phyloP scores from a whole-genome alignment of 257 asterid genomes.

The Solanum bulbocastanum region DNA sequence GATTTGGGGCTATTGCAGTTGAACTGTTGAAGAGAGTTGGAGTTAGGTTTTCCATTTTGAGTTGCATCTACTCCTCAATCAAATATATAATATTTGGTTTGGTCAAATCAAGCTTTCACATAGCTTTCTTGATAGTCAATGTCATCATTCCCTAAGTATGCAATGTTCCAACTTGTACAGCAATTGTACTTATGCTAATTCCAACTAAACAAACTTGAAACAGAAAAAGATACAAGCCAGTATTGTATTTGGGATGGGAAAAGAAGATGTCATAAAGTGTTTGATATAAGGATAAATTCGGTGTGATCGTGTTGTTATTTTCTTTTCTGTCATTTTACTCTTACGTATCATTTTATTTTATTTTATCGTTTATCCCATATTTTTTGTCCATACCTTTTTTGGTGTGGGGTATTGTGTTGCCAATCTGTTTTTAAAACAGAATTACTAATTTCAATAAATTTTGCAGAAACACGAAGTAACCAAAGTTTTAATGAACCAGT shows the following conservation, averaged over 20 bases:
- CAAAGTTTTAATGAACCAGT: too few species aligned
- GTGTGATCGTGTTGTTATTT: neutral
- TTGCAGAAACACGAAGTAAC: too few species aligned
- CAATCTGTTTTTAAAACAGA: too few species aligned
- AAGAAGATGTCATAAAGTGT: neutral
- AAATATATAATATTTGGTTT: neutral
- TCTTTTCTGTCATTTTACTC: neutral
- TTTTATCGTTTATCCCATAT: too few species aligned
- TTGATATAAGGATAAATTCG: accelerated
- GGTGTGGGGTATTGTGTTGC: neutral
- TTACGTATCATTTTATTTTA: neutral
- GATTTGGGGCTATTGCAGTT: neutral
- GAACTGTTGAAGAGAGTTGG: neutral
- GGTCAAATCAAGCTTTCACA: neutral
- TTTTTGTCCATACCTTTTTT: neutral
- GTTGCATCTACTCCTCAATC: neutral
- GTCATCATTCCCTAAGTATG: neutral
- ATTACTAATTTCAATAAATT: too few species aligned
- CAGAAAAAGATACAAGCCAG: neutral
- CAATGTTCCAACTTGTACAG: neutral
- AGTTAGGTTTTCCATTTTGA: neutral
- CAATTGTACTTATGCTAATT: neutral
- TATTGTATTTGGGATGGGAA: neutral
- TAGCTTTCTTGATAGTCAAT: neutral
- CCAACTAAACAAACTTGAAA: neutral